Conservation (phyloP, 2,329 filamentous ascomycete genomes). For the Fusarium musae region DNA sequence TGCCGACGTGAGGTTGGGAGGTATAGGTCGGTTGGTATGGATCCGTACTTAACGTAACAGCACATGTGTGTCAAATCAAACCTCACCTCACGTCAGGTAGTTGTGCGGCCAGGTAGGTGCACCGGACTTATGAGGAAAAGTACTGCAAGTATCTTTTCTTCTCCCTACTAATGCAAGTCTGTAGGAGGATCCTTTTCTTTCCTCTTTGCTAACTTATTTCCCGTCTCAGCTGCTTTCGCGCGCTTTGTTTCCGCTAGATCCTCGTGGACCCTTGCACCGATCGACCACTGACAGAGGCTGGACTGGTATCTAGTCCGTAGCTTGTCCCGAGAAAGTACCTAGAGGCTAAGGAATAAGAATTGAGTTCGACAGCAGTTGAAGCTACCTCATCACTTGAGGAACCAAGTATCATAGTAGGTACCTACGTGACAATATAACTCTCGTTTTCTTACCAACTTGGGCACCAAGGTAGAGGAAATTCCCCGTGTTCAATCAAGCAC, state of each 20-base stretch:
- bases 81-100: constrained; percentile 22
- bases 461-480: background rate
- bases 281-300: constrained; percentile 28
- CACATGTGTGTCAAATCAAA: constrained; percentile 14
- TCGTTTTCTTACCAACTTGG: background rate
- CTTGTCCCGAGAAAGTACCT: constrained; percentile 16
- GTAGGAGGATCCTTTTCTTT: background rate
- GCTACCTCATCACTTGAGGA: background rate
- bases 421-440: background rate
- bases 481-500: background rate
- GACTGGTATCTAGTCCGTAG: background rate
- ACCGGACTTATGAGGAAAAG: background rate
- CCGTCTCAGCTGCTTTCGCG: constrained; percentile 9
- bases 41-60: constrained; percentile 23
- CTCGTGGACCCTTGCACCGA: constrained; percentile 24
- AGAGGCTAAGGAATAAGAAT: constrained; percentile 10
- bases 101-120: constrained; percentile 17
- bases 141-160: constrained; percentile 18
- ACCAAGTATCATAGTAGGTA: constrained; percentile 2
- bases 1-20: background rate
- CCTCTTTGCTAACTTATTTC: constrained; percentile 8
- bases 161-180: background rate
- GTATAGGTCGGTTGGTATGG: background rate
- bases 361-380: constrained; percentile 7
- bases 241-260: constrained; percentile 32